These are phyloP conservation scores for Vicia villosa DNA, from an alignment of 306 rosid genomes.

Conservation along the genomic window DNA sequence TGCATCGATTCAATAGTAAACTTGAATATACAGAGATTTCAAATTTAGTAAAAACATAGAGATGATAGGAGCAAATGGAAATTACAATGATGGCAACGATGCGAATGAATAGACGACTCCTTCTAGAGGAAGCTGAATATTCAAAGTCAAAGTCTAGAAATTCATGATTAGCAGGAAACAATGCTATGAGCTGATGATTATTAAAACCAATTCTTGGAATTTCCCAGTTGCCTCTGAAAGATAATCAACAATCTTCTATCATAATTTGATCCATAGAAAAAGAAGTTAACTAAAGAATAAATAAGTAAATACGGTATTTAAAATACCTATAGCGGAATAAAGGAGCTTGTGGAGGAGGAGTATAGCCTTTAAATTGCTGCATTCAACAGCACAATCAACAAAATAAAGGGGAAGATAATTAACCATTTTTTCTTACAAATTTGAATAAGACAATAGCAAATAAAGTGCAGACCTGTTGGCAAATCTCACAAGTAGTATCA, in stretches of 20 bases:
- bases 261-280: slow-evolving; percentile 21
- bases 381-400: slow-evolving; percentile 18
- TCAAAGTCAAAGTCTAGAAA: slow-evolving; percentile 53
- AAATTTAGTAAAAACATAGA: background rate
- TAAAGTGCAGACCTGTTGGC: slow-evolving; percentile 61
- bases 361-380: slow-evolving; percentile 69
- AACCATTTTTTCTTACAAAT: background rate
- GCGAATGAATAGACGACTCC: slow-evolving; percentile 59
- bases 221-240: slow-evolving; percentile 68
- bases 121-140: slow-evolving; percentile 52
- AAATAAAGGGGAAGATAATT: background rate
- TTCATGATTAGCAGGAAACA: slow-evolving; percentile 50
- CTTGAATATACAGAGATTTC: background rate
- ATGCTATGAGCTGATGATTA: slow-evolving; percentile 50
- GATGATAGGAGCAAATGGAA: slow-evolving; percentile 31
- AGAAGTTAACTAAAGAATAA: background rate
- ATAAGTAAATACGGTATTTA: slow-evolving; percentile 12
- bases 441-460: slow-evolving; percentile 12
- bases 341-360: slow-evolving; percentile 62
- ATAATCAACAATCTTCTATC: slow-evolving; percentile 16
- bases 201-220: slow-evolving; percentile 59
- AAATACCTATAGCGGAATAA: slow-evolving; percentile 64
- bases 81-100: slow-evolving; percentile 67
- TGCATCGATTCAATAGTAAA: background rate
- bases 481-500: slow-evolving; percentile 81